These are phyloP conservation scores for Nicotiana undulata DNA, from an alignment of 257 asterid species.

Conservation along the genomic window DNA sequence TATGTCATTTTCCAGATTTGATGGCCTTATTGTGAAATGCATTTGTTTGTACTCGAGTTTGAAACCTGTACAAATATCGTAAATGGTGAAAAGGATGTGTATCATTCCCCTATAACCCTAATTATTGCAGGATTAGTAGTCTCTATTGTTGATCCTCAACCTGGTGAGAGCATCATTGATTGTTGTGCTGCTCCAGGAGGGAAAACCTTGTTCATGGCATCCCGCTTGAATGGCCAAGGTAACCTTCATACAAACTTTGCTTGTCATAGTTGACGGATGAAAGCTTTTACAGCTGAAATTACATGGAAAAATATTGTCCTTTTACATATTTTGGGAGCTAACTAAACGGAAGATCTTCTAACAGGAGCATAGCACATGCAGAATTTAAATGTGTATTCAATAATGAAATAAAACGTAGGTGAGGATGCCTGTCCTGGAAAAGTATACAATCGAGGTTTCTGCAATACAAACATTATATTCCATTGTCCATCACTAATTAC, in stretches of 20 bases:
- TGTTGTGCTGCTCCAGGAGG: constrained; percentile 99
- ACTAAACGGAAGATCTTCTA: not conserved
- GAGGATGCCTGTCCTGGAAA: not conserved
- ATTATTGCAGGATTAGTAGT: constrained; percentile 66
- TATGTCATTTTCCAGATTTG: not conserved
- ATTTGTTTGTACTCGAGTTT: not conserved
- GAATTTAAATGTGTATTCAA: not conserved
- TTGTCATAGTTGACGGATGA: not conserved
- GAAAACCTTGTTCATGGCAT: constrained; percentile 91
- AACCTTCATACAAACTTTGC: constrained; percentile 5
- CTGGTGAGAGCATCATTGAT: constrained; percentile 83
- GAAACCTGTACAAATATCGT: not conserved
- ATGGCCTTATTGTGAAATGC: not conserved
- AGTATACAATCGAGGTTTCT: not conserved
- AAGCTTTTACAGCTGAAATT: not conserved
- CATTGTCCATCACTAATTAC: not conserved
- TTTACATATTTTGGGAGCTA: not conserved
- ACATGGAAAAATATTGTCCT: not conserved
- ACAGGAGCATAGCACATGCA: not conserved
- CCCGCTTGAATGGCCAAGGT: constrained; percentile 74
- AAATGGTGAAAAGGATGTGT: not conserved
- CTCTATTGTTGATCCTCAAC: constrained; percentile 68
- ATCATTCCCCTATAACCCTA: not conserved
- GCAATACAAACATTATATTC: not conserved
- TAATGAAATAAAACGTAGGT: not conserved